A percentile compares a stretch with the other conserved stretches of the same genome.
Evolutionary conservation across 306 rosid genomes (phyloP).

Genomic region (Echinosophora koreensis): DNA sequence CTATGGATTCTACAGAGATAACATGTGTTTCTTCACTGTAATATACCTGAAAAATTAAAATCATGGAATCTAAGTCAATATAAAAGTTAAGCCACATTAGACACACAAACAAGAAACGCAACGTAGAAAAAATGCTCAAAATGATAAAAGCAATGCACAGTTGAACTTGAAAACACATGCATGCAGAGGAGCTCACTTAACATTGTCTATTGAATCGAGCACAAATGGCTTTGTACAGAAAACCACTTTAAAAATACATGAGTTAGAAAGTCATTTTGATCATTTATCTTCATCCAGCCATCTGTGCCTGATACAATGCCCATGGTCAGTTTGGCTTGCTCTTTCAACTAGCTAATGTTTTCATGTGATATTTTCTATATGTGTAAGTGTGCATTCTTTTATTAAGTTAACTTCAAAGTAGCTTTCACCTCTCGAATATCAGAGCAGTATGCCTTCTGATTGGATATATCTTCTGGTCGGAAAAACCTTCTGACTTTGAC

Average conservation of each 20-base stretch:
- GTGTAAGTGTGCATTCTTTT: not conserved
- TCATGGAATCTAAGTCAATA: constrained; percentile 33
- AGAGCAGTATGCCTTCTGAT: constrained; percentile 69
- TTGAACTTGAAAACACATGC: not conserved
- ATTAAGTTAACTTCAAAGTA: not conserved
- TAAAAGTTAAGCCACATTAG: not conserved
- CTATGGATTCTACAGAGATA: constrained; percentile 44
- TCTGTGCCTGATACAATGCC: not conserved
- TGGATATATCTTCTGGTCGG: constrained; percentile 90
- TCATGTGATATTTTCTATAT: not conserved
- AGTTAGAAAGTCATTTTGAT: not conserved
- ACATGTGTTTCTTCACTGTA: constrained; percentile 52
- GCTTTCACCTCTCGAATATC: constrained; percentile 59
- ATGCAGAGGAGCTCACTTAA: constrained; percentile 10
- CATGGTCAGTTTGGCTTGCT: not conserved
- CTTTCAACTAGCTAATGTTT: not conserved
- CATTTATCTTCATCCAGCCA: not conserved
- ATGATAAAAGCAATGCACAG: not conserved
- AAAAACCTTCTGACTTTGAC: constrained; percentile 83
- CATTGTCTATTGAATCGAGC: not conserved
- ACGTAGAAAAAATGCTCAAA: constrained; percentile 21
- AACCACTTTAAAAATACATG: not conserved
- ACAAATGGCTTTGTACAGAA: not conserved
- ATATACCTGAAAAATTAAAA: constrained; percentile 54
- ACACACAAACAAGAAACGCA: not conserved